Evolutionary conservation across 1,284 basidiomycete genomes (phyloP).

Genomic region (Cystobasidiaceae sp.): DNA sequence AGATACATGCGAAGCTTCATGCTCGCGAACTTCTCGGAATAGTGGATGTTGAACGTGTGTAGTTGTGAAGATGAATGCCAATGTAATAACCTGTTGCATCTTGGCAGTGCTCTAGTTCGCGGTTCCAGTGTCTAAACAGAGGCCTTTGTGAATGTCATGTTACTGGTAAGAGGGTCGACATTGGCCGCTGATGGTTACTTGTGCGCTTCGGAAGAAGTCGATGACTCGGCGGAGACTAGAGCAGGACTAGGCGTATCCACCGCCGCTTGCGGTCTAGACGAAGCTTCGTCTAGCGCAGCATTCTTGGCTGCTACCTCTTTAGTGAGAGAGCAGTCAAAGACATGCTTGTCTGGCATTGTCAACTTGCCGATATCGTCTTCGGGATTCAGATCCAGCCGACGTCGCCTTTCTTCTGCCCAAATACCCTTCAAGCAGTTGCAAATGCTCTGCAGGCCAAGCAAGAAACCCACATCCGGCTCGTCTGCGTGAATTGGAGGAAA

Average conservation of each 20-base stretch:
- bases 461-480: constrained; percentile 86
- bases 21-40: too few species aligned
- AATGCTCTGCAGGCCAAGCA: constrained; percentile 82
- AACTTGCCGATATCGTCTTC: constrained; percentile 31
- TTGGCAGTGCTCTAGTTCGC: too few species aligned
- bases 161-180: too few species aligned
- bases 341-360: constrained; percentile 27
- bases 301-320: constrained; percentile 23
- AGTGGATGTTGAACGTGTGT: too few species aligned
- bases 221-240: too few species aligned
- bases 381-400: constrained; percentile 25
- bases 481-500: constrained; percentile 88
- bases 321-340: constrained; percentile 29
- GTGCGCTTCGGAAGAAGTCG: too few species aligned
- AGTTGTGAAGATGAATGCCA: too few species aligned
- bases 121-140: too few species aligned
- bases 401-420: constrained; percentile 65
- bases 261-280: background rate
- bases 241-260: background rate
- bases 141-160: too few species aligned
- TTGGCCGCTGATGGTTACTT: too few species aligned
- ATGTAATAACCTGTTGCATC: too few species aligned
- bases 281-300: background rate
- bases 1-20: too few species aligned
- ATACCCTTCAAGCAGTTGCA: constrained; percentile 67